A percentile compares a stretch with the other conserved stretches of the same genome.
Evolutionary conservation across 2,329 filamentous ascomycete species (phyloP).

Genomic region (Xylaria sp.): DNA sequence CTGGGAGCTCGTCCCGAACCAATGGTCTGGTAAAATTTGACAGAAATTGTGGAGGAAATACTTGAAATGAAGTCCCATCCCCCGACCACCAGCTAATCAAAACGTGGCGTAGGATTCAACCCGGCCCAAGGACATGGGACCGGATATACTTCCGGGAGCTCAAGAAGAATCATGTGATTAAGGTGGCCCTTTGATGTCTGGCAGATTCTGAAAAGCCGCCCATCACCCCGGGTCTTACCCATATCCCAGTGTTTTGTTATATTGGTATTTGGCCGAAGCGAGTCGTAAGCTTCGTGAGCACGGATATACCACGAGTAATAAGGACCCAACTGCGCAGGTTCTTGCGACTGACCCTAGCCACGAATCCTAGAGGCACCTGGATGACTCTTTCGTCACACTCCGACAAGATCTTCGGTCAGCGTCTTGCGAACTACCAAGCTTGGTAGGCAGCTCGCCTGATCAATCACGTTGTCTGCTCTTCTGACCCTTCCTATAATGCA

Average conservation of each 20-base stretch:
- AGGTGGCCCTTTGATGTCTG: conserved; percentile 11
- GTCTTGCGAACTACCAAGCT: conserved; percentile 6
- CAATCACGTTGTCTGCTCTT: background rate
- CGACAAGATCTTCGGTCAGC: background rate
- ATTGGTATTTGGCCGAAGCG: conserved; percentile 11
- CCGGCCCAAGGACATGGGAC: conserved; percentile 28
- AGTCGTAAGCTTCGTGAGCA: conserved; percentile 13
- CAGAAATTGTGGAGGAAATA: conserved; percentile 28
- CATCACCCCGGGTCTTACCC: conserved; percentile 7
- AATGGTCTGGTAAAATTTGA: conserved; percentile 30
- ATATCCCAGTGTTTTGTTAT: conserved; percentile 4
- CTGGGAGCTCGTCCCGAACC: conserved; percentile 21
- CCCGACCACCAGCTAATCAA: conserved; percentile 10
- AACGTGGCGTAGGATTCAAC: conserved; percentile 26
- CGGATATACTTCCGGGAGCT: conserved; percentile 18
- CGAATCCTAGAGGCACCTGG: background rate
- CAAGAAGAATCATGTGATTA: conserved; percentile 24
- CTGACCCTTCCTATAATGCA: background rate
- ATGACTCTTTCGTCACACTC: conserved; percentile 13
- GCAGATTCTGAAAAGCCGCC: conserved; percentile 6
- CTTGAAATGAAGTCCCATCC: conserved; percentile 23
- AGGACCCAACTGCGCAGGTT: conserved; percentile 3
- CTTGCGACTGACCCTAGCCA: conserved; percentile 2
- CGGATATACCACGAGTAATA: conserved; percentile 11
- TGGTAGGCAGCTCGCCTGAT: conserved; percentile 1